Base-by-base conservation (phyloP, 257 asterid genomes). In the Jasminum sambac region DNA sequence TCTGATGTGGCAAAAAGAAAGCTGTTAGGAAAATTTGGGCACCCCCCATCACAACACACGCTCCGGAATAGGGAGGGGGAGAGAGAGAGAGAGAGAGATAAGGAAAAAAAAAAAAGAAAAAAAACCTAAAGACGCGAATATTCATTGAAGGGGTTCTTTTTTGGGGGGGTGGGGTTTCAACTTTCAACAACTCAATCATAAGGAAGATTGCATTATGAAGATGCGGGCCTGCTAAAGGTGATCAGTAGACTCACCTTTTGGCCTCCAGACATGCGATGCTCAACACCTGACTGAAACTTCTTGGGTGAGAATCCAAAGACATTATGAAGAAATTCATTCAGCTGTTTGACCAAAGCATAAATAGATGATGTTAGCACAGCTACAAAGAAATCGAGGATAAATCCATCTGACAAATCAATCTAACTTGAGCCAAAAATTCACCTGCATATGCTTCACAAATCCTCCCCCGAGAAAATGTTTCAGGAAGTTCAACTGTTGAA, bases 381-480 rank as follows among this genome's bases (percentile, higher is more conserved):
- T 10, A 66, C 25, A 55, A 17, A 52, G 14, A 52, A 52, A 21
- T 52, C 30, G 5, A 52, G 13, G 13, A 21, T 52, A 19, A 52
- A 52, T 48, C 24, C 58, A 52, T 52, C 10, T 52, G 61, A 26
- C 36, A 19, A 52, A 17, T 48, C 24, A 17, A 50, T 52, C 3
- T 52, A 26, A 26, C 61, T 8, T 8, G n/a, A 23, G 40, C 21
- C 16, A 71, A 17, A 46, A 68, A 10, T 63, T 6, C 64, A 91
- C 99, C 99, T 84, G 97, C 97, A 89, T 88, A 75, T 95, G 99
- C 89, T 87, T 95, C 79, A 87, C 95, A 68, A 91, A 95, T 75
- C 99, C 99, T 67, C 97, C 97, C 57, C 99, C 97, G 65, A 95
- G 98, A 75, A 95, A 95, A 77, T 75, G 99, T 77, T 88, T 95